phyloP scores from a whole-genome alignment of 2,329 filamentous ascomycete species.

The Beauveria scarabaeidicola region DNA sequence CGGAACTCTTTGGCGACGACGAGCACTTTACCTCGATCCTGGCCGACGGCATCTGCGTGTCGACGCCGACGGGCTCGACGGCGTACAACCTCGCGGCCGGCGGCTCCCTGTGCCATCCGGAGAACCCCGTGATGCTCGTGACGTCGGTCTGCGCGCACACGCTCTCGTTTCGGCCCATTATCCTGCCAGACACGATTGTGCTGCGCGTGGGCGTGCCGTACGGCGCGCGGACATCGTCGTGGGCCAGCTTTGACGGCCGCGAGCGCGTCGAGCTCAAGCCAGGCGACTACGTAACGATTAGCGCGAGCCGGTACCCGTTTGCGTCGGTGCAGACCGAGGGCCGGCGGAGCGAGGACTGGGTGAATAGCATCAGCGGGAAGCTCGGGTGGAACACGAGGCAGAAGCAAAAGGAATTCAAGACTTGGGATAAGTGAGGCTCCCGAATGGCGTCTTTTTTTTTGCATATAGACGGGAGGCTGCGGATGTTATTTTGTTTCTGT shows the following conservation, averaged over 20 bases:
- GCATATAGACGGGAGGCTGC: neutral
- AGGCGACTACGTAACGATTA: slow-evolving; percentile 79
- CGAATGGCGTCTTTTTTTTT: slow-evolving; percentile 13
- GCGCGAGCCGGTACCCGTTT: slow-evolving; percentile 72
- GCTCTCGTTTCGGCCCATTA: slow-evolving; percentile 90
- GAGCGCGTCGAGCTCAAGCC: slow-evolving; percentile 73
- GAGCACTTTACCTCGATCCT: slow-evolving; percentile 91
- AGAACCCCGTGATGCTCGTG: slow-evolving; percentile 91
- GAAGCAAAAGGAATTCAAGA: slow-evolving; percentile 57
- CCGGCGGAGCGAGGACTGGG: slow-evolving; percentile 66
- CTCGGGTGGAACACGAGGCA: slow-evolving; percentile 75
- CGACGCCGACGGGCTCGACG: slow-evolving; percentile 88
- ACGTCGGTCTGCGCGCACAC: slow-evolving; percentile 94
- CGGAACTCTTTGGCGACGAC: slow-evolving; percentile 89
- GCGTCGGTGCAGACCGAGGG: slow-evolving; percentile 66
- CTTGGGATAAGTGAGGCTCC: slow-evolving; percentile 32
- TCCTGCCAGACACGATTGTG: slow-evolving; percentile 92
- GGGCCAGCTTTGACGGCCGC: slow-evolving; percentile 96
- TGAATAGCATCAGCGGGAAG: slow-evolving; percentile 71
- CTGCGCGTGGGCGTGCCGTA: slow-evolving; percentile 91
- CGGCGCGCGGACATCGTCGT: slow-evolving; percentile 77
- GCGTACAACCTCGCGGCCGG: slow-evolving; percentile 94
- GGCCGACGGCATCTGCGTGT: slow-evolving; percentile 87
- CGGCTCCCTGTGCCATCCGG: slow-evolving; percentile 89
- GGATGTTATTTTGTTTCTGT: neutral